These are phyloP conservation scores for Moesziomyces aphidis DNA, from an alignment of 1,284 basidiomycete species.

Conservation along the genomic window DNA sequence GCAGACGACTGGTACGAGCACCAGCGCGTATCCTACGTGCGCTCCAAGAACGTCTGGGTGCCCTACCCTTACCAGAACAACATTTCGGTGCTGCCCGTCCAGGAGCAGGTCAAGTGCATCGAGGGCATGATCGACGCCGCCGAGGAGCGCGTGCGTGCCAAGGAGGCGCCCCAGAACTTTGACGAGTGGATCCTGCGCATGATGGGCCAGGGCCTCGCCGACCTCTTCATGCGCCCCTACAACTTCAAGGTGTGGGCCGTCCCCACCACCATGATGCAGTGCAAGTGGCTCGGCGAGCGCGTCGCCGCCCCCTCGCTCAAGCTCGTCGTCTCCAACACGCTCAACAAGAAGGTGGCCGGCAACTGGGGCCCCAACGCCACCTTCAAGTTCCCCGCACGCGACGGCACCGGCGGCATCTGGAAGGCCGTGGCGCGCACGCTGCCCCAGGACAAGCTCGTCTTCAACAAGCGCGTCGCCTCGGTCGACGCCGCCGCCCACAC, in stretches of 20 bases:
- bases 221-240: slow-evolving; percentile 73
- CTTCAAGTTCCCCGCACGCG: slow-evolving; percentile 72
- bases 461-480: slow-evolving; percentile 68
- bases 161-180: slow-evolving; percentile 68
- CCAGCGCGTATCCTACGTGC: slow-evolving; percentile 72
- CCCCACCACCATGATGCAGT: slow-evolving; percentile 72
- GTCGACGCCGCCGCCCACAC: slow-evolving; percentile 70
- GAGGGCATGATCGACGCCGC: slow-evolving; percentile 71
- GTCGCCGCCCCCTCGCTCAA: slow-evolving; percentile 72
- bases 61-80: slow-evolving; percentile 72
- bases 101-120: slow-evolving; percentile 71
- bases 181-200: slow-evolving; percentile 72
- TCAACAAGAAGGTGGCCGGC: slow-evolving; percentile 71
- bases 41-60: slow-evolving; percentile 71
- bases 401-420: slow-evolving; percentile 73
- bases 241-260: slow-evolving; percentile 74
- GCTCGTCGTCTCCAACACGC: slow-evolving; percentile 71
- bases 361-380: slow-evolving; percentile 73
- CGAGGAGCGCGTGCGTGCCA: slow-evolving; percentile 66
- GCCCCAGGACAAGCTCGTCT: slow-evolving; percentile 69
- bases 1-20: slow-evolving; percentile 71
- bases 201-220: slow-evolving; percentile 71
- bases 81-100: slow-evolving; percentile 71
- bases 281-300: slow-evolving; percentile 73
- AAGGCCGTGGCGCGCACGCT: slow-evolving; percentile 71